Conservation (phyloP, 441 rosid species). For the Gossypium gossypioides region DNA sequence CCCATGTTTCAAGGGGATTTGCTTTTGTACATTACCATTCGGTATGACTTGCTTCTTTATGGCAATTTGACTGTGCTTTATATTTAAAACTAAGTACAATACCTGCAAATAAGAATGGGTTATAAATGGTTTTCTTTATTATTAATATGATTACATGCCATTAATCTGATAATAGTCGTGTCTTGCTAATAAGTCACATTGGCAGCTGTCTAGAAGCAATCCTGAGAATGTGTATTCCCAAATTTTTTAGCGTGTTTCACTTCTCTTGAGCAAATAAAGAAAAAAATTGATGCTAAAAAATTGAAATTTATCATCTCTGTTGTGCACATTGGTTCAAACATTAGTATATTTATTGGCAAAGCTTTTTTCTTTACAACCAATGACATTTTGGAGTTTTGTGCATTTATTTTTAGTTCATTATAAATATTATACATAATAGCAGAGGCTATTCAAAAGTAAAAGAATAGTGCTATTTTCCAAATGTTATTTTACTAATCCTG, state of each 20-base stretch:
- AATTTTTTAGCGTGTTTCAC: neutral
- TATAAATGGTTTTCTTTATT: neutral
- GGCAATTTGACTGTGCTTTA: neutral
- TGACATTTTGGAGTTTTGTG: neutral
- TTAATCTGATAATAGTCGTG: neutral
- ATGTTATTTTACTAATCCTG: neutral
- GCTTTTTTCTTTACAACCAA: neutral
- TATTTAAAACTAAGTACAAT: neutral
- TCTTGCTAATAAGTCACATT: neutral
- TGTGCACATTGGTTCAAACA: neutral
- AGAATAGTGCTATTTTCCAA: neutral
- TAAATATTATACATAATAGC: neutral
- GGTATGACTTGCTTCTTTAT: constrained; percentile 33
- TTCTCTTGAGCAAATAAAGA: neutral
- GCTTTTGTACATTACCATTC: constrained; percentile 94
- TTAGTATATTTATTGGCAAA: neutral
- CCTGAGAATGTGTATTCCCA: neutral
- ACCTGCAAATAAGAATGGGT: neutral
- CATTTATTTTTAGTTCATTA: neutral
- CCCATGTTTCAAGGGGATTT: constrained; percentile 96
- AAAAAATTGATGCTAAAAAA: neutral
- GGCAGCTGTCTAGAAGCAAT: neutral
- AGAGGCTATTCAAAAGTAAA: neutral
- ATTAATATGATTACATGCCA: neutral
- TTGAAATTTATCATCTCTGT: neutral